A percentile compares a stretch with the other conserved stretches of the same genome.
Conservation (phyloP, 225 moss, liverwort and hornwort genomes). For the Rhytidiadelphus loreus region DNA sequence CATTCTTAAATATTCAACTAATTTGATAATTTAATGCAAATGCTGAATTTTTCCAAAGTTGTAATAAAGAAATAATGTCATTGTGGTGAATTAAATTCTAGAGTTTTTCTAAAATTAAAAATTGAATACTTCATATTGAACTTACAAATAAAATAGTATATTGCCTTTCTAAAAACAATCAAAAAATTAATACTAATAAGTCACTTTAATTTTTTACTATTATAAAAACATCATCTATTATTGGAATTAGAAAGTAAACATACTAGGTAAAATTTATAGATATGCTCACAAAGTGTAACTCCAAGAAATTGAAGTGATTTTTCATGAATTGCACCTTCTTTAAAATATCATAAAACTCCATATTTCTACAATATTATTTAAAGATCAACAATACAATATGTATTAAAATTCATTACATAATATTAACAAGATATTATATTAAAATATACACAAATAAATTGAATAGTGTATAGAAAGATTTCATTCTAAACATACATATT, state of each 20-base stretch:
- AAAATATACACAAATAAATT: not conserved
- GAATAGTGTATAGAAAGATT: too few relatives aligned
- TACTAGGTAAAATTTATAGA: not conserved
- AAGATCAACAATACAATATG: not conserved
- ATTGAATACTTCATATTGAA: not conserved
- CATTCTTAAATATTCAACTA: not conserved
- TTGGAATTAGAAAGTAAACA: not conserved
- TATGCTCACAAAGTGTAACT: not conserved
- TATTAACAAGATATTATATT: too few relatives aligned
- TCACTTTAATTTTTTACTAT: too few relatives aligned
- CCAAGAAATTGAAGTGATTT: not conserved
- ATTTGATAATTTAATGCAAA: not conserved
- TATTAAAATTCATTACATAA: too few relatives aligned
- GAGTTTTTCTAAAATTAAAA: accelerated
- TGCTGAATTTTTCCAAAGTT: not conserved
- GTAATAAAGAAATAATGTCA: not conserved
- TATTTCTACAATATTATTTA: not conserved
- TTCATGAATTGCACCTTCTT: not conserved
- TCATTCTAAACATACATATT: not conserved
- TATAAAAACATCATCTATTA: too few relatives aligned
- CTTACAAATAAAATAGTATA: accelerated
- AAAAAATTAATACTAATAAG: not conserved
- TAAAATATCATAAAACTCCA: not conserved
- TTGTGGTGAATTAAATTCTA: not conserved
- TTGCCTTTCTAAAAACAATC: accelerated